Percentiles rank a stretch among this genome's conserved stretches.
phyloP scores from a whole-genome alignment of 164 flowering plant species.

The Buxus sempervirens region DNA sequence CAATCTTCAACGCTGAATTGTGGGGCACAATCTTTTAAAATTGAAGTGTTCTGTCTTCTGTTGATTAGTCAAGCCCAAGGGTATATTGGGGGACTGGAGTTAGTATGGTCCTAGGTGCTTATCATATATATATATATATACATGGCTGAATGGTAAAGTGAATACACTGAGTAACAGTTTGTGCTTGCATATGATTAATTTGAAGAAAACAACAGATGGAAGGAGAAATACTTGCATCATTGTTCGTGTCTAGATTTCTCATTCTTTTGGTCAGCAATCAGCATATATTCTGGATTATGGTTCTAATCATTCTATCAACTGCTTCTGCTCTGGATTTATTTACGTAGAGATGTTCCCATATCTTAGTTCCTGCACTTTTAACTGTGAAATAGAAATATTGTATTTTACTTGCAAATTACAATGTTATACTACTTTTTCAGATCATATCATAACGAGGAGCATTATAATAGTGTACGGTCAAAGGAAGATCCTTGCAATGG shows the following conservation, averaged over 20 bases:
- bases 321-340: not conserved
- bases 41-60: too few relatives aligned
- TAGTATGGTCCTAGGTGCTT: not conserved
- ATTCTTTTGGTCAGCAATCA: not conserved
- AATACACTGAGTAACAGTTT: not conserved
- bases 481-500: conserved; percentile 77
- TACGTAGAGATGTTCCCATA: not conserved
- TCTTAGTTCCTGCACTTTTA: not conserved
- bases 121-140: too few relatives aligned
- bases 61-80: not conserved
- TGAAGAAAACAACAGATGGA: not conserved
- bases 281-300: not conserved
- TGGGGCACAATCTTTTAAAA: too few relatives aligned
- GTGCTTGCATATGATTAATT: not conserved
- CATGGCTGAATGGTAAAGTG: not conserved
- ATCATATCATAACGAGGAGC: conserved; percentile 89
- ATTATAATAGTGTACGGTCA: conserved; percentile 76
- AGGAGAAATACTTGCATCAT: not conserved
- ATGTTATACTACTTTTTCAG: conserved; percentile 33
- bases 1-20: too few relatives aligned
- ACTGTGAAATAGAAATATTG: too few relatives aligned
- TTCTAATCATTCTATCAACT: not conserved
- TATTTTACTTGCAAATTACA: not conserved
- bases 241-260: not conserved
- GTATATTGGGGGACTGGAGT: not conserved